Evolutionary conservation across 2,329 filamentous ascomycete species (phyloP).

Genomic region (Alternaria alternata): DNA sequence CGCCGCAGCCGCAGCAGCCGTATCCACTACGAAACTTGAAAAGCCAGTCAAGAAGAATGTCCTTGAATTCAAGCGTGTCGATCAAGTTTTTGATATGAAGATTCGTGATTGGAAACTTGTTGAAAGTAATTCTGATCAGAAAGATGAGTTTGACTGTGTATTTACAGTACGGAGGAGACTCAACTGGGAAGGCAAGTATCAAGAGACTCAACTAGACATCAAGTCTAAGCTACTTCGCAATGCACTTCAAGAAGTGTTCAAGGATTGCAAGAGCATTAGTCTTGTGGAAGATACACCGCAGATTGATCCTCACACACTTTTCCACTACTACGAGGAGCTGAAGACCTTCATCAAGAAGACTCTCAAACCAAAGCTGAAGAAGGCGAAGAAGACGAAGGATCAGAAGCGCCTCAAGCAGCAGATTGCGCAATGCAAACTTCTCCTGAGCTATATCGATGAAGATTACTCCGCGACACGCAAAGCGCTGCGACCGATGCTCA

Average conservation of each 20-base stretch:
- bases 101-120: constrained; percentile 68
- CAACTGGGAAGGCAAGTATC: constrained; percentile 83
- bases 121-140: constrained; percentile 71
- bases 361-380: constrained; percentile 67
- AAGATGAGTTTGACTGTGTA: constrained; percentile 74
- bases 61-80: constrained; percentile 73
- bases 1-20: constrained; percentile 17
- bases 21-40: constrained; percentile 22
- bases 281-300: constrained; percentile 81
- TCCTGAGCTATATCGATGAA: constrained; percentile 79
- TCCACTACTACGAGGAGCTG: constrained; percentile 79
- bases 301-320: constrained; percentile 58
- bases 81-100: constrained; percentile 64
- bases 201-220: constrained; percentile 78
- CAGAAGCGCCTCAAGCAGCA: constrained; percentile 66
- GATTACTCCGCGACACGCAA: constrained; percentile 83
- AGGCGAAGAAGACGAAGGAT: constrained; percentile 68
- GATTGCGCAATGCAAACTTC: constrained; percentile 72
- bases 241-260: constrained; percentile 74
- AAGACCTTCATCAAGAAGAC: constrained; percentile 66
- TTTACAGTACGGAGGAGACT: constrained; percentile 86
- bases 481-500: constrained; percentile 79
- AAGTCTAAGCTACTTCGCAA: constrained; percentile 82
- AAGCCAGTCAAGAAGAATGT: constrained; percentile 48
- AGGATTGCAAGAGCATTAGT: constrained; percentile 78